Conservation (phyloP, 2,329 filamentous ascomycete species). For the Dactylellina sp. region DNA sequence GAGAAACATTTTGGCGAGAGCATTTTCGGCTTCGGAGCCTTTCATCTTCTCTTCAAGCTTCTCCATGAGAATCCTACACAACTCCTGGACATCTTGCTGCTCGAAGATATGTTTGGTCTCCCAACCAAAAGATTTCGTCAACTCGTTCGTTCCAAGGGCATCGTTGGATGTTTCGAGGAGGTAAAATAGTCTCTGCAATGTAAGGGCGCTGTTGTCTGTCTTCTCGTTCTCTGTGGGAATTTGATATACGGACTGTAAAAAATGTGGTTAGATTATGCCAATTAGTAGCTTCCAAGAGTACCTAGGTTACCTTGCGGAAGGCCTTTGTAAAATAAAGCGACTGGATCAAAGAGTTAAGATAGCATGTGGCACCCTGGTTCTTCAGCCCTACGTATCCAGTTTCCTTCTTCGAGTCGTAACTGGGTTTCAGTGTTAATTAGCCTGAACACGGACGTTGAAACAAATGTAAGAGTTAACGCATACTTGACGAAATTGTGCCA, state of each 20-base stretch:
- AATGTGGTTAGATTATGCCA: slow-evolving; percentile 19
- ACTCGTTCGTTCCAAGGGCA: slow-evolving; percentile 89
- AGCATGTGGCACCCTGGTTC: slow-evolving; percentile 95
- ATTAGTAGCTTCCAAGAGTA: not conserved
- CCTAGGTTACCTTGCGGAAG: slow-evolving; percentile 79
- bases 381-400: slow-evolving; percentile 96
- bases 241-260: slow-evolving; percentile 84
- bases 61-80: slow-evolving; percentile 97
- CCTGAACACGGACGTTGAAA: slow-evolving; percentile 3
- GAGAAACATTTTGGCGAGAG: slow-evolving; percentile 89
- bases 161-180: slow-evolving; percentile 86
- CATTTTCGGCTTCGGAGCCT: slow-evolving; percentile 88
- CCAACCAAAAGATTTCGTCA: slow-evolving; percentile 98
- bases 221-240: slow-evolving; percentile 91
- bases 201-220: slow-evolving; percentile 88
- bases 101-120: slow-evolving; percentile 98
- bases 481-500: slow-evolving; percentile 89
- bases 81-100: slow-evolving; percentile 97
- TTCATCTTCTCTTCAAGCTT: slow-evolving; percentile 98
- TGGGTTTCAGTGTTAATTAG: slow-evolving; percentile 57
- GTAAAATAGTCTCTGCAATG: slow-evolving; percentile 92
- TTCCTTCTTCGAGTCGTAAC: slow-evolving; percentile 98
- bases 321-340: slow-evolving; percentile 89
- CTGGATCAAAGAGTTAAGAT: slow-evolving; percentile 85
- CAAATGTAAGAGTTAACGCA: slow-evolving; percentile 63